Conservation (phyloP, 2,329 filamentous ascomycete genomes). For the Diaporthe australafricana region DNA sequence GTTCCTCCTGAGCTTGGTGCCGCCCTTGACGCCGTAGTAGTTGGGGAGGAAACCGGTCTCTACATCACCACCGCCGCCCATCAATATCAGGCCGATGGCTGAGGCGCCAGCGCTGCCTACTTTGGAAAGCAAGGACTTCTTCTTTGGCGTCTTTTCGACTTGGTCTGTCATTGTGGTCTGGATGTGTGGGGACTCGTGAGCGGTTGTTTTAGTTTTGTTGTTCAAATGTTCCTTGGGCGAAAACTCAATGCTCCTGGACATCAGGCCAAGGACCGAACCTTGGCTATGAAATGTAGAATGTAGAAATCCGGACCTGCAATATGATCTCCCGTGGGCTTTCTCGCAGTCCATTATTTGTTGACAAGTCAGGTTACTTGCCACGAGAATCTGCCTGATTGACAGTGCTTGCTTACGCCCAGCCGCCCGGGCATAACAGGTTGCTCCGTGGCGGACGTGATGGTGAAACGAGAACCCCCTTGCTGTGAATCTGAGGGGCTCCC, state of each 20-base stretch:
- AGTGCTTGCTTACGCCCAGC: neutral
- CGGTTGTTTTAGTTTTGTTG: too few species aligned
- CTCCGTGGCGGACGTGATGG: too few species aligned
- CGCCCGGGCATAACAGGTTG: too few species aligned
- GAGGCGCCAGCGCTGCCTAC: neutral
- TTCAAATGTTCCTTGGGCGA: too few species aligned
- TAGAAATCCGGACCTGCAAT: too few species aligned
- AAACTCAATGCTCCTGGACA: too few species aligned
- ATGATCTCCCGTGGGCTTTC: too few species aligned
- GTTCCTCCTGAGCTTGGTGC: neutral
- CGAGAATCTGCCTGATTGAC: neutral
- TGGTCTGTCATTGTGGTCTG: neutral
- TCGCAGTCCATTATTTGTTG: neutral
- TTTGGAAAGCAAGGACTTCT: neutral
- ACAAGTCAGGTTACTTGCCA: neutral
- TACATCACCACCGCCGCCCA: neutral
- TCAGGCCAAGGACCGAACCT: neutral
- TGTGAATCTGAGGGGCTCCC: too few species aligned
- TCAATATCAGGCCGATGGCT: neutral
- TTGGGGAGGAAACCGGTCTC: neutral
- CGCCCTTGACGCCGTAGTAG: neutral
- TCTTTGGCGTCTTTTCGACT: neutral
- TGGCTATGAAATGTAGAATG: fast-evolving
- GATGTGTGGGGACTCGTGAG: neutral
- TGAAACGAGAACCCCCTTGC: too few species aligned